Percentiles rank a stretch among this genome's conserved stretches.
phyloP scores from a whole-genome alignment of 257 asterid species.

The Oldenlandia corymbosa region DNA sequence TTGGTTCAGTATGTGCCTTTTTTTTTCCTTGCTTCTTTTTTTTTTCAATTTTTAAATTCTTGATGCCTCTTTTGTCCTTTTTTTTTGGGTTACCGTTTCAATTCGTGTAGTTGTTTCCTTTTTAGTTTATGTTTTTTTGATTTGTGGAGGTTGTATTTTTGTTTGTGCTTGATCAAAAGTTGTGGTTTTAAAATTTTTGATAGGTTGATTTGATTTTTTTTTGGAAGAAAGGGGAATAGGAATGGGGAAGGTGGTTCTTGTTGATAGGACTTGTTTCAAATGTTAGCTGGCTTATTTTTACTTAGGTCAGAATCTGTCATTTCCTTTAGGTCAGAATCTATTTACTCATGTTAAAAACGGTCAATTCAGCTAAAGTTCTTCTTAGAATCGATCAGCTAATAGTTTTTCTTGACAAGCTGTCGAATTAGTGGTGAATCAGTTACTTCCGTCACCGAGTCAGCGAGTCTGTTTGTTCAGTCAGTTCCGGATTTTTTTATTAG shows the following conservation, averaged over 20 bases:
- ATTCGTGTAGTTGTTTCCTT: neutral
- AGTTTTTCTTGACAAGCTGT: too few relatives aligned
- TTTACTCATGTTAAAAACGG: constrained; percentile 2
- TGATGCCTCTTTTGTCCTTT: neutral
- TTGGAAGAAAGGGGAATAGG: neutral
- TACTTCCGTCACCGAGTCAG: too few relatives aligned
- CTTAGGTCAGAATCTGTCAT: too few relatives aligned
- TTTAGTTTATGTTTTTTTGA: constrained; percentile 7
- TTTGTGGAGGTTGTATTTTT: neutral
- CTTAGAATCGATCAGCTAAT: too few relatives aligned
- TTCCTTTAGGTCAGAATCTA: too few relatives aligned
- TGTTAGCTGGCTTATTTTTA: neutral
- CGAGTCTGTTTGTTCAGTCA: too few relatives aligned
- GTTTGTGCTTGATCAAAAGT: neutral
- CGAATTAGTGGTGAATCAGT: too few relatives aligned
- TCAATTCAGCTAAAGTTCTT: too few relatives aligned
- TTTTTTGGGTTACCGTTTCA: neutral
- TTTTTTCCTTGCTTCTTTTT: neutral
- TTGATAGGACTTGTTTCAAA: neutral
- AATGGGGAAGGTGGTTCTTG: neutral
- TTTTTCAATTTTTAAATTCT: neutral
- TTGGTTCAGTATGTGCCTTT: constrained; percentile 44
- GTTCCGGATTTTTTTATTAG: too few relatives aligned
- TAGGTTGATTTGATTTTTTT: neutral
- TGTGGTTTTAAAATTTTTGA: too few relatives aligned